Conservation (phyloP, 768 basidiomycete genomes). For the Collybiopsis luxurians region DNA sequence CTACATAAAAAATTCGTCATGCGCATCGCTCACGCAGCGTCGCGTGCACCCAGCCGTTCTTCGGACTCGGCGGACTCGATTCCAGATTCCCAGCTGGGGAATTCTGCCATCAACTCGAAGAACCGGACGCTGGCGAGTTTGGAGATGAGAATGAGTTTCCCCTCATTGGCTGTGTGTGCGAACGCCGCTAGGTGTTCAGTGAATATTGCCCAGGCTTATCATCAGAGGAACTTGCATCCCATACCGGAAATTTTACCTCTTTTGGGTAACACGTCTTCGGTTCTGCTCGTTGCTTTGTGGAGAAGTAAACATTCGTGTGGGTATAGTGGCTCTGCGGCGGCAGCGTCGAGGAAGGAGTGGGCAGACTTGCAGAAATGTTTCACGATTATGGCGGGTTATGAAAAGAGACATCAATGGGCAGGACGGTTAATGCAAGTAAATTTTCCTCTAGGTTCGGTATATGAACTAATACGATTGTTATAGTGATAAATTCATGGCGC, state of each 20-base stretch:
- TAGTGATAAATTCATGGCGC: neutral
- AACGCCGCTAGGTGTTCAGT: conserved; percentile 35
- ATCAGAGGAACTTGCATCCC: conserved; percentile 12
- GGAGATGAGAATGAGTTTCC: conserved; percentile 21
- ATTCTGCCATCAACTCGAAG: neutral
- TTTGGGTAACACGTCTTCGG: neutral
- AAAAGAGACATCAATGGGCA: neutral
- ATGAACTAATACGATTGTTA: no score
- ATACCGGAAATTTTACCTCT: neutral
- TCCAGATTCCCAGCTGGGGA: no score
- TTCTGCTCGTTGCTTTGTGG: conserved; percentile 1
- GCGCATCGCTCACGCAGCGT: conserved; percentile 19
- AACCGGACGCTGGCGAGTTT: neutral
- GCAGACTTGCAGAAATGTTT: neutral
- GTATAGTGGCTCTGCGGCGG: neutral
- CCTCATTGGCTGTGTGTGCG: conserved; percentile 41
- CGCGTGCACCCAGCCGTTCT: neutral
- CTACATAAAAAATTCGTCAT: conserved; percentile 37
- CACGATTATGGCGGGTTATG: neutral
- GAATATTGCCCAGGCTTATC: conserved; percentile 37
- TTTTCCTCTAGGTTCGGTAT: neutral
- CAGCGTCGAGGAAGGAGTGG: conserved; percentile 1
- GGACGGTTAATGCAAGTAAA: neutral
- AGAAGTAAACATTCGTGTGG: neutral
- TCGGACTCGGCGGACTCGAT: neutral